These are phyloP conservation scores for Botrytis sinoallii DNA, from an alignment of 2,329 filamentous ascomycete genomes.

Conservation along the genomic window DNA sequence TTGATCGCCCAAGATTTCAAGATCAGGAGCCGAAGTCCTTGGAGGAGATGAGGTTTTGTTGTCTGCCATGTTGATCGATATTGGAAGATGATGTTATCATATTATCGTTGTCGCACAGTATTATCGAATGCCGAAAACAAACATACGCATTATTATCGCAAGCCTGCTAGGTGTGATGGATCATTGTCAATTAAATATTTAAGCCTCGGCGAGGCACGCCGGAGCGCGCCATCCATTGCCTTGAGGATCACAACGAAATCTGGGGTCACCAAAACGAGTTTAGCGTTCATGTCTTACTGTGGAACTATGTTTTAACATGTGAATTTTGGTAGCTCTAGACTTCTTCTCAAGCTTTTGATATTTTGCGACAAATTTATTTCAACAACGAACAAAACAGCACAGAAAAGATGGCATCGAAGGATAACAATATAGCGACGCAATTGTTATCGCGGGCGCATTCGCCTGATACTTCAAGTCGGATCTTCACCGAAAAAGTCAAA, in stretches of 20 bases:
- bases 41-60: constrained; percentile 25
- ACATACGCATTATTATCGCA: background rate
- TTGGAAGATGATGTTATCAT: background rate
- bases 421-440: constrained; percentile 28
- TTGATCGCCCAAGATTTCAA: constrained; percentile 72
- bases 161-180: background rate
- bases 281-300: background rate
- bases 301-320: constrained; percentile 12
- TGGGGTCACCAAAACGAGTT: constrained; percentile 13
- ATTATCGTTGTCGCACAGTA: constrained; percentile 6
- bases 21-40: constrained; percentile 63
- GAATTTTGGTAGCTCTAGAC: background rate
- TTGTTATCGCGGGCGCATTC: constrained; percentile 79
- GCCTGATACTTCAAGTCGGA: constrained; percentile 63
- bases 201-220: constrained; percentile 12
- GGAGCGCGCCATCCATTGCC: background rate
- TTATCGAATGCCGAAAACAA: background rate
- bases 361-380: background rate
- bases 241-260: constrained; percentile 2
- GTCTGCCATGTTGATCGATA: constrained; percentile 37
- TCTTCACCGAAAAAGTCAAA: constrained; percentile 80
- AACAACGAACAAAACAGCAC: background rate
- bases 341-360: background rate
- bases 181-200: constrained; percentile 7
- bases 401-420: constrained; percentile 25